A percentile compares a stretch with the other conserved stretches of the same genome.
These are phyloP conservation scores for Diospyros kaki DNA, from an alignment of 148 eudicot genomes.

Conservation along the genomic window DNA sequence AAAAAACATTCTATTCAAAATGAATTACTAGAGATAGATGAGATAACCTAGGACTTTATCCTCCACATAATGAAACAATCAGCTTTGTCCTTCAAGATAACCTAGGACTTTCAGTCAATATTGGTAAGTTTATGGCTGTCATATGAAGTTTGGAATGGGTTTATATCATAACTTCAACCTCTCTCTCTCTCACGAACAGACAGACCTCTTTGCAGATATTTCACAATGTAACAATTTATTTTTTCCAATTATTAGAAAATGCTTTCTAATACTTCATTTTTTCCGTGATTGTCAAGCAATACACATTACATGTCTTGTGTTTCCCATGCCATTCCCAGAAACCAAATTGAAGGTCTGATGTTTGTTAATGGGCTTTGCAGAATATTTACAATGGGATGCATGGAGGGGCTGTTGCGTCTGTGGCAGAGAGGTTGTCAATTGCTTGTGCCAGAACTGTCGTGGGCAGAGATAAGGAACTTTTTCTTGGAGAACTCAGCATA, in stretches of 20 bases:
- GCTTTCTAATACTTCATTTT: not conserved
- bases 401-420: conserved; percentile 76
- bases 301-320: not conserved
- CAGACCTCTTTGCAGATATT: too few species aligned
- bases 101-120: too few species aligned
- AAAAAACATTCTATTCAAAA: too few species aligned
- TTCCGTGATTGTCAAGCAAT: not conserved
- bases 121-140: too few species aligned
- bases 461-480: conserved; percentile 58
- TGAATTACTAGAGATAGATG: too few species aligned
- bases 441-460: conserved; percentile 89
- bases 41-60: too few species aligned
- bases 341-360: conserved; percentile 8
- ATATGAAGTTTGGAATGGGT: too few species aligned
- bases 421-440: conserved; percentile 57
- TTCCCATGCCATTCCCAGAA: not conserved
- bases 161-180: too few species aligned
- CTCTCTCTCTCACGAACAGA: too few species aligned
- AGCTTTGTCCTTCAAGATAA: too few species aligned
- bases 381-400: conserved; percentile 63
- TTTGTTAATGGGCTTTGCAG: conserved; percentile 25
- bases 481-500: conserved; percentile 66
- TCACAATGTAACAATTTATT: too few species aligned
- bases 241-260: not conserved
- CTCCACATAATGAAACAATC: too few species aligned